These are phyloP conservation scores for Fusarium nurragi DNA, from an alignment of 2,329 filamentous ascomycete genomes.

Conservation along the genomic window DNA sequence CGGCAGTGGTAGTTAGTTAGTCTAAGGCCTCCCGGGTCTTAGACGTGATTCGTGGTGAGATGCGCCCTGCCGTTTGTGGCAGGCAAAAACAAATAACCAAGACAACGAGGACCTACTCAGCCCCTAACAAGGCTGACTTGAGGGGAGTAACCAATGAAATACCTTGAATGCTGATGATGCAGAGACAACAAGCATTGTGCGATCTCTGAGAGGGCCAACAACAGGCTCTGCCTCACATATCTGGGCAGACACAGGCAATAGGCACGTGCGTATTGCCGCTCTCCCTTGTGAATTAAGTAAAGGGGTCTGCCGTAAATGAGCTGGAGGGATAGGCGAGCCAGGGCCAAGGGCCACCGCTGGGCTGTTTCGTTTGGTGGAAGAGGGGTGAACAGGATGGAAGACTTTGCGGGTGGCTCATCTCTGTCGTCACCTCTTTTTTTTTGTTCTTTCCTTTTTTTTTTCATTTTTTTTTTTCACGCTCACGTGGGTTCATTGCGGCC, in stretches of 20 bases:
- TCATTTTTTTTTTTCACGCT: constrained; percentile 17
- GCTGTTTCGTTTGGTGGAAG: constrained; percentile 37
- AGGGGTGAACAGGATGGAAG: constrained; percentile 39
- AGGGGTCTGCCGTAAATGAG: constrained; percentile 18
- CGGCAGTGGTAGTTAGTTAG: too few species aligned
- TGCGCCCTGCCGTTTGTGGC: constrained; percentile 21
- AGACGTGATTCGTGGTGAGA: constrained; percentile 21
- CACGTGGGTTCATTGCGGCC: constrained; percentile 35
- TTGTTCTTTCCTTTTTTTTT: not conserved
- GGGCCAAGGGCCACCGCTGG: not conserved
- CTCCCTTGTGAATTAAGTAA: constrained; percentile 10
- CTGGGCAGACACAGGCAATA: not conserved
- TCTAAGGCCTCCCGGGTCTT: constrained; percentile 12
- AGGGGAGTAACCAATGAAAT: not conserved
- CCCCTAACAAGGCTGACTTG: constrained; percentile 34
- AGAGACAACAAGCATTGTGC: constrained; percentile 10
- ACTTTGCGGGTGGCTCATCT: constrained; percentile 7
- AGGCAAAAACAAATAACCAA: constrained; percentile 10
- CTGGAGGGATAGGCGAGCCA: constrained; percentile 17
- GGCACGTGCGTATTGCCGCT: constrained; percentile 8
- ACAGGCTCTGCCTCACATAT: not conserved
- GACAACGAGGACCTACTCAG: constrained; percentile 15
- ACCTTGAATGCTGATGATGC: constrained; percentile 2
- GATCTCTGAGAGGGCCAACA: not conserved
- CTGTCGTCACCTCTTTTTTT: constrained; percentile 27